Base-by-base conservation (phyloP, 495 filamentous ascomycete genomes). In the Xylaria acuta region DNA sequence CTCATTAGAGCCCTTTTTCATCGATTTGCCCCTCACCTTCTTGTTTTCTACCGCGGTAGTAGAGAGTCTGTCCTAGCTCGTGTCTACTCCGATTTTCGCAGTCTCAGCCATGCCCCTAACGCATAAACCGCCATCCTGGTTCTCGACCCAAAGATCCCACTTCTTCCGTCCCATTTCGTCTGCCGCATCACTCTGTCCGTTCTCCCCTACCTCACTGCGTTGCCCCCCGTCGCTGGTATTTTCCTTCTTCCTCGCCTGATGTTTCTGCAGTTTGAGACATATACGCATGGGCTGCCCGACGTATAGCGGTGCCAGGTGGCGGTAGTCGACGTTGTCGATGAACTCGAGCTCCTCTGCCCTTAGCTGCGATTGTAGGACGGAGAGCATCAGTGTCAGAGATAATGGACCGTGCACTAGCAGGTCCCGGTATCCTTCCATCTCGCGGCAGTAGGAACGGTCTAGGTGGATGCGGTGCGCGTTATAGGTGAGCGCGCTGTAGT, bases 391-490 rank as follows among this genome's bases (percentile, higher is more conserved):
- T 1, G 90, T 89, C 51, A 95, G 82, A n/a, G 88, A 88, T 74
- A 98, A 83, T 0, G 95, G 95, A 0, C 95, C 95, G 76, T 98
- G 95, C 38, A 97, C 92, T 16, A 98, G 86, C 32, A 93, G 83
- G 64, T 90, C 87, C 16, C 84, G 86, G 78, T 95, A 89, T 9
- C 92, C 93, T 80, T 98, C 95, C 2, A 88, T 81, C 38, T 88
- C 82, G 25, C 86, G 86, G 27, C 90, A 89, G 81, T 93, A 97
- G 20, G 83, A 69, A 5, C 85, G 87, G 78, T 97, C 92, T n/a
- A 96, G 85, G 75, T 97, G 94, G 69, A 97, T 97, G 7, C 85
- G 82, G 77, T 97, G 94, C 7, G 93, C 92, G 79, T 97, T 97
- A 86, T 92, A 94, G 6, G 91, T 94, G 22, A 97, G 86, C 0